Evolutionary conservation across 73 alveolate species (phyloP), one percentile per base, ranked within the genome.

Genomic region (Symbiodinium natans): DNA sequence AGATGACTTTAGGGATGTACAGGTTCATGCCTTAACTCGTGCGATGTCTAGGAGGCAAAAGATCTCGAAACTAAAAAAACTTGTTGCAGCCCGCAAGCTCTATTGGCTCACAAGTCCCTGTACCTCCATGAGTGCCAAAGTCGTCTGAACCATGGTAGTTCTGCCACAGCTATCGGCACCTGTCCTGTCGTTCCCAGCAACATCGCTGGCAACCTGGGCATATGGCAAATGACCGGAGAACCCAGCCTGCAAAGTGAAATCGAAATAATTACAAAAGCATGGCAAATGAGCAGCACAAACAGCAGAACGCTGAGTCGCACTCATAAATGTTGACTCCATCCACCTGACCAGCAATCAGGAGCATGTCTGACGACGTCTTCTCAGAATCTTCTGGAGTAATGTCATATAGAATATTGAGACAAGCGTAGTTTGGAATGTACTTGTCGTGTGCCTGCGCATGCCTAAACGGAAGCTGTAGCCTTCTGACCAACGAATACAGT

Each of bases 131-230:
- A 63, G 7, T 7, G 10, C 34, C 59, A 46, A 46, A 29, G 77
- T 11, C 34, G 29, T 7, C 40, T 29, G 33, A 23, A 5, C 80
- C 36, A 19, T 9, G 27, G 40, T n/a, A 23, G 13, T 1, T 23
- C 9, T 36, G 3, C 17, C 80, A 27, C 23, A 52, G 3, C 15
- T 29, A 52, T 21, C 3, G 71, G n/a, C 15, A 52, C 71, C 0
- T 23, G 80, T 63, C 80, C 80, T 63, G 80, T n/a, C 33, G 80
- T 4, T 63, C 36, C 80, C 80, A n/a, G 80, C 36, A 29, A n/a
- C 80, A 63, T 63, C 80, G 36, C 80, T 63, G 80, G 80, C 80
- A 36, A 63, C 80, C 80, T 63, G 33, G 29, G 31, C 80, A 63
- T n/a, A n/a, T n/a, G n/a, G 36, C 36, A 29, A 25, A 29, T 63